Conservation (phyloP, 1,139 yeast genomes). For the Pichia sp. region DNA sequence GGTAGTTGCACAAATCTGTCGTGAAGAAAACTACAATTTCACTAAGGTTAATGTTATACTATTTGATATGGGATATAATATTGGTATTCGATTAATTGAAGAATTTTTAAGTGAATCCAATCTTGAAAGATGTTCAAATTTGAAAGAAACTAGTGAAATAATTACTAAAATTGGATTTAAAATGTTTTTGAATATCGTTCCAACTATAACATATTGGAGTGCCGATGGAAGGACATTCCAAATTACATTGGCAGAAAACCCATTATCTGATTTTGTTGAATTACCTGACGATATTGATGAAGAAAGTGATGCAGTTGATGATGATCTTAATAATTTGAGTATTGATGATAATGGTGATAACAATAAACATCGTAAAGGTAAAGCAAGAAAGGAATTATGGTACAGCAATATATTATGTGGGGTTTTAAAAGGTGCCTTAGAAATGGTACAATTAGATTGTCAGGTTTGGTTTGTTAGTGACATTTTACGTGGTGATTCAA, state of each 20-base stretch:
- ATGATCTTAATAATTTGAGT: not conserved
- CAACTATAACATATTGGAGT: constrained; percentile 66
- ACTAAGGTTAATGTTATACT: constrained; percentile 73
- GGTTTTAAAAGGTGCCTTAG: constrained; percentile 82
- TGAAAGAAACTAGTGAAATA: constrained; percentile 84
- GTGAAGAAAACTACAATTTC: constrained; percentile 74
- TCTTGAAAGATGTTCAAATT: constrained; percentile 68
- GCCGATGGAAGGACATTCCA: constrained; percentile 69
- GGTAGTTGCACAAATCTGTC: constrained; percentile 86
- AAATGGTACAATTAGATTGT: constrained; percentile 93
- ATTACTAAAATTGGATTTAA: constrained; percentile 84
- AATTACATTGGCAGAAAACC: constrained; percentile 73
- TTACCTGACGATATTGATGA: constrained; percentile 50
- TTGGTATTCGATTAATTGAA: constrained; percentile 85
- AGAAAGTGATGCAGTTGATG: constrained; percentile 23
- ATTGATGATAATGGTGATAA: constrained; percentile 1
- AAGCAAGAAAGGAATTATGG: constrained; percentile 75
- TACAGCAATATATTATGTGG: constrained; percentile 89
- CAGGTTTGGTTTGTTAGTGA: constrained; percentile 79
- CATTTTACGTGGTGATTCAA: constrained; percentile 72
- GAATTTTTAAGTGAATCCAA: constrained; percentile 89
- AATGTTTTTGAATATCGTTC: constrained; percentile 77
- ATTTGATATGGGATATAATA: constrained; percentile 91
- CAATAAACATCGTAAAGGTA: constrained; percentile 29
- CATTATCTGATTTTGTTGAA: constrained; percentile 92